These are phyloP conservation scores for Amanita muscaria DNA, from an alignment of 768 basidiomycete species.

Conservation along the genomic window DNA sequence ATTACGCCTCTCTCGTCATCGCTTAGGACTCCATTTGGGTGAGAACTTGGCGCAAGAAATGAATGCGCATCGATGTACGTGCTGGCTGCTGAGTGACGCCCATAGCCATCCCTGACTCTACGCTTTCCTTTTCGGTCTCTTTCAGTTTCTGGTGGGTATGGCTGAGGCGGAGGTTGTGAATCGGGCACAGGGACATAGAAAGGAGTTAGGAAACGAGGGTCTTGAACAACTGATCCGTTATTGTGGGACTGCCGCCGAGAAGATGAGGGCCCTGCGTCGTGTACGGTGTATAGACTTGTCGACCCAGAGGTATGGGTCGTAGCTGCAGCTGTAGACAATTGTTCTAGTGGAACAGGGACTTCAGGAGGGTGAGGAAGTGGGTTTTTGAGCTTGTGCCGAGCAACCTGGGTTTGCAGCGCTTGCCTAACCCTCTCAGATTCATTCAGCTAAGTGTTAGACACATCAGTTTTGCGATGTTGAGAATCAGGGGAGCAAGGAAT, in stretches of 20 bases:
- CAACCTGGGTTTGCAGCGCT: neutral
- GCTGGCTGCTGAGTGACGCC: constrained; percentile 6
- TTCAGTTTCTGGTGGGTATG: neutral
- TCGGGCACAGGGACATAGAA: constrained; percentile 1
- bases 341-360: constrained; percentile 3
- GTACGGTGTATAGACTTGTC: neutral
- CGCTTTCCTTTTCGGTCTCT: constrained; percentile 6
- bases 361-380: constrained; percentile 8
- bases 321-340: neutral
- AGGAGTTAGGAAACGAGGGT: neutral
- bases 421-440: constrained; percentile 1
- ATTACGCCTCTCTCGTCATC: constrained; percentile 6
- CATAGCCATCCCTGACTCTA: neutral
- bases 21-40: neutral
- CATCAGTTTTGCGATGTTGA: constrained; percentile 1
- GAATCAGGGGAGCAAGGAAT: neutral
- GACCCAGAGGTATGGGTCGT: neutral
- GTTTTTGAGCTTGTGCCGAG: constrained; percentile 7
- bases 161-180: neutral
- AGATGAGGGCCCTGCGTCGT: constrained; percentile 2
- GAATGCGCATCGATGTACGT: constrained; percentile 1
- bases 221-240: constrained; percentile 3
- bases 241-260: constrained; percentile 2
- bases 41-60: neutral
- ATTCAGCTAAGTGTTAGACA: constrained; percentile 1